A percentile compares a stretch with the other conserved stretches of the same genome.
Conservation (phyloP, 495 filamentous ascomycete genomes). For the Polyplosphaeria fusca region DNA sequence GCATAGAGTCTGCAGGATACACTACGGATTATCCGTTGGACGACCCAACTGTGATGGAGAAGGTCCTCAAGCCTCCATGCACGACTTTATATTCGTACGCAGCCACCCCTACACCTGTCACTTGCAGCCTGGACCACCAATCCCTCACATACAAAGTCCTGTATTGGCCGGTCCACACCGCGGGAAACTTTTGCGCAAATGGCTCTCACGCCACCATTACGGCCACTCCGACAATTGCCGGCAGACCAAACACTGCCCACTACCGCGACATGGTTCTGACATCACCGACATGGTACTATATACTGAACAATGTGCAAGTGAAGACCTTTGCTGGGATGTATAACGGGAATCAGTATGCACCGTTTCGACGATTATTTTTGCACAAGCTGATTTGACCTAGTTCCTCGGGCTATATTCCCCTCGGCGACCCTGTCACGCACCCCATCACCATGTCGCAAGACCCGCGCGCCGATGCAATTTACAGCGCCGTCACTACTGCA, state of each 20-base stretch:
- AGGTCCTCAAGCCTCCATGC: background rate
- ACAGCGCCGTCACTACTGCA: background rate
- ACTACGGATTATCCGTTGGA: constrained; percentile 1
- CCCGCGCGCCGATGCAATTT: background rate
- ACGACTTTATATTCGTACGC: background rate
- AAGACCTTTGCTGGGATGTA: background rate
- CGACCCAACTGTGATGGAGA: background rate
- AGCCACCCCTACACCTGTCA: background rate
- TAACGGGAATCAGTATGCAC: background rate
- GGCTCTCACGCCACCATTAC: background rate
- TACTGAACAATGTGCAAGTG: background rate
- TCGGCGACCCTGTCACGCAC: background rate
- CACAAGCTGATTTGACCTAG: background rate
- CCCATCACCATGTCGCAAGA: constrained; percentile 4
- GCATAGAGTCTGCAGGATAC: background rate
- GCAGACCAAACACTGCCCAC: background rate
- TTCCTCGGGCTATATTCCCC: background rate
- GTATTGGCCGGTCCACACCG: constrained; percentile 1
- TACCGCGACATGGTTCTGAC: background rate
- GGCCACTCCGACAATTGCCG: background rate
- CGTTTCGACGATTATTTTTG: background rate
- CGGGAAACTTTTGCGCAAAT: background rate
- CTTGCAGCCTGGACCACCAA: background rate
- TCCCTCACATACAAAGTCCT: background rate
- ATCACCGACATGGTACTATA: background rate